Conservation (phyloP, 1,139 yeast species). For the Sugiyamaella grinbergsii region DNA sequence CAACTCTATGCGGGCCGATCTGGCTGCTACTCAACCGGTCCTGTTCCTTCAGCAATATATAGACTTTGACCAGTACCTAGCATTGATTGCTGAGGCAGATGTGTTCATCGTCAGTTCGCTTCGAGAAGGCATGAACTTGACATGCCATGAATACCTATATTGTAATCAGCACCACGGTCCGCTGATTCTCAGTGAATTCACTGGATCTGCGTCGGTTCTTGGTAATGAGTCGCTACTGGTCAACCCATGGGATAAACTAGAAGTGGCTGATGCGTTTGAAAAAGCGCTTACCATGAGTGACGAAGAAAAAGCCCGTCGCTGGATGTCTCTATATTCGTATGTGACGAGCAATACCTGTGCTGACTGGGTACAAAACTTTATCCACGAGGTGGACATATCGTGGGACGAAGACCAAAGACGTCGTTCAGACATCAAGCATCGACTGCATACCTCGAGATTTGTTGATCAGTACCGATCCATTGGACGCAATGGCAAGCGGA, state of each 20-base stretch:
- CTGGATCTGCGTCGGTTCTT: slow-evolving; percentile 86
- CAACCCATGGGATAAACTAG: slow-evolving; percentile 86
- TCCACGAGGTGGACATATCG: slow-evolving; percentile 57
- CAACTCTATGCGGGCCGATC: slow-evolving; percentile 74
- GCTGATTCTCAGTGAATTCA: slow-evolving; percentile 83
- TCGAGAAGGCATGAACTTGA: slow-evolving; percentile 95
- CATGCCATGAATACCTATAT: slow-evolving; percentile 90
- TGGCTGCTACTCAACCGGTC: slow-evolving; percentile 63
- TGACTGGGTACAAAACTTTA: slow-evolving; percentile 68
- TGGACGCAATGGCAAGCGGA: slow-evolving; percentile 32
- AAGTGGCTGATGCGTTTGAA: slow-evolving; percentile 64
- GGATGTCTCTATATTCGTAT: slow-evolving; percentile 61
- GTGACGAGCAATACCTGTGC: slow-evolving; percentile 70
- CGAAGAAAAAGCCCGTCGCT: slow-evolving; percentile 59
- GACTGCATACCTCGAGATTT: slow-evolving; percentile 33
- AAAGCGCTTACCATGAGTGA: slow-evolving; percentile 63
- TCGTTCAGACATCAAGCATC: slow-evolving; percentile 40
- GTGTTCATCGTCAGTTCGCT: slow-evolving; percentile 83
- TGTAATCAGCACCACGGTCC: slow-evolving; percentile 82
- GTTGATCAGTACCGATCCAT: slow-evolving; percentile 32
- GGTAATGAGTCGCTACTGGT: slow-evolving; percentile 67
- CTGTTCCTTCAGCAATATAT: slow-evolving; percentile 85
- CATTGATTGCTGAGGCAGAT: slow-evolving; percentile 82
- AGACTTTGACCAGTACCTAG: slow-evolving; percentile 85
- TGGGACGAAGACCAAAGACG: slow-evolving; percentile 61